Evolutionary conservation across 306 rosid species (phyloP).

Genomic region (Comarum palustre): DNA sequence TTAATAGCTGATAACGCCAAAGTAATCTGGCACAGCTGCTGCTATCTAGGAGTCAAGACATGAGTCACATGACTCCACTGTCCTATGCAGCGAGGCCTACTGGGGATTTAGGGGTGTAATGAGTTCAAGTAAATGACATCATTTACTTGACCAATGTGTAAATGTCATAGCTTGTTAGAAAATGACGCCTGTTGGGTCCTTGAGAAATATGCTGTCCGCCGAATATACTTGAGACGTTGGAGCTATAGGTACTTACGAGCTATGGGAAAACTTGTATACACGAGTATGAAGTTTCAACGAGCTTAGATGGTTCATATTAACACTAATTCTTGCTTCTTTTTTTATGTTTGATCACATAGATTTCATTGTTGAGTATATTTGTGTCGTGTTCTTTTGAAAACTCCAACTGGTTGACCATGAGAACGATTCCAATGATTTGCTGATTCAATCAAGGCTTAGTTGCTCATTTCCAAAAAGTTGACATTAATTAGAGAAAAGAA

Average conservation of each 20-base stretch:
- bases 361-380: not conserved
- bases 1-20: not conserved
- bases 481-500: not conserved
- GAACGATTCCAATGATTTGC: not conserved
- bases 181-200: too few species aligned
- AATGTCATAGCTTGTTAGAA: too few species aligned
- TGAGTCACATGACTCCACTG: too few species aligned
- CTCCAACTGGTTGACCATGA: not conserved
- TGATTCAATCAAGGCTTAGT: not conserved
- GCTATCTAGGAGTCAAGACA: too few species aligned
- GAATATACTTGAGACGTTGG: not conserved
- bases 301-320: not conserved
- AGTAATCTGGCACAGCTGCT: too few species aligned
- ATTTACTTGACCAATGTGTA: not conserved
- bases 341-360: not conserved
- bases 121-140: not conserved
- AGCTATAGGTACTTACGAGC: not conserved
- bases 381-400: not conserved
- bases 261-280: not conserved
- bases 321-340: not conserved
- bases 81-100: too few species aligned
- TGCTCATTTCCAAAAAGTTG: too few species aligned
- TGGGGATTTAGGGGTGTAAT: not conserved
- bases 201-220: not conserved
- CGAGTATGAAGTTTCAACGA: slow-evolving; percentile 8